Conservation (phyloP, 192 early-diverging fungal species). For the Glomus cerebriforme region DNA sequence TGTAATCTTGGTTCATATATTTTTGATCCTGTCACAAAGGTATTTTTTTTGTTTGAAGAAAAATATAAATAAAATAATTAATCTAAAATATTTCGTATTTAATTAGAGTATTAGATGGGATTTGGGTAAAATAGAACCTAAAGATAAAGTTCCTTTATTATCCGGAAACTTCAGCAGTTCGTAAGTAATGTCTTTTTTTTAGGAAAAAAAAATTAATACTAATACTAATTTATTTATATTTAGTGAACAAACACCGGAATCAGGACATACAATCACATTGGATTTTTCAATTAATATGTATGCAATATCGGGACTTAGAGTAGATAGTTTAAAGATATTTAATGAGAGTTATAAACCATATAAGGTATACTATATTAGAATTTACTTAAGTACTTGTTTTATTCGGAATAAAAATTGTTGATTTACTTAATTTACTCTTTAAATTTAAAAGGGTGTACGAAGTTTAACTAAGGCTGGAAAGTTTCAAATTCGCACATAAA, state of each 20-base stretch:
- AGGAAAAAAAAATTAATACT: neutral
- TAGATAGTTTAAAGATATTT: conserved; percentile 69
- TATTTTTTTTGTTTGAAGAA: conserved; percentile 3
- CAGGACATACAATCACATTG: conserved; percentile 57
- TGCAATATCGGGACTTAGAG: conserved; percentile 69
- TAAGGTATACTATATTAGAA: conserved; percentile 52
- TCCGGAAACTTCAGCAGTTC: conserved; percentile 55
- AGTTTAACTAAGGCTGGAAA: conserved; percentile 64
- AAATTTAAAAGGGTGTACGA: conserved; percentile 47
- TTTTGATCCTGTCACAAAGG: conserved; percentile 70
- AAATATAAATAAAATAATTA: neutral
- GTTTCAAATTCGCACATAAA: conserved; percentile 61
- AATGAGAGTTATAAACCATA: conserved; percentile 79
- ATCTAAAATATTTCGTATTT: neutral
- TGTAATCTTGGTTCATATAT: conserved; percentile 67
- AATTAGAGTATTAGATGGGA: conserved; percentile 55
- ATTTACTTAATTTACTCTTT: conserved; percentile 1
- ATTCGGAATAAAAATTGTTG: neutral
- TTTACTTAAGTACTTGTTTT: neutral
- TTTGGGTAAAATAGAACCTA: conserved; percentile 59
- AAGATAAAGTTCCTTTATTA: conserved; percentile 60
- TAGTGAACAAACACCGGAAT: conserved; percentile 50
- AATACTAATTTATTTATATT: conserved; percentile 18
- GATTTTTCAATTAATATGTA: conserved; percentile 74
- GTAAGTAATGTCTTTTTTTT: conserved; percentile 17